These are phyloP conservation scores for Botrytis tulipae DNA, from an alignment of 2,329 filamentous ascomycete genomes.

Conservation along the genomic window DNA sequence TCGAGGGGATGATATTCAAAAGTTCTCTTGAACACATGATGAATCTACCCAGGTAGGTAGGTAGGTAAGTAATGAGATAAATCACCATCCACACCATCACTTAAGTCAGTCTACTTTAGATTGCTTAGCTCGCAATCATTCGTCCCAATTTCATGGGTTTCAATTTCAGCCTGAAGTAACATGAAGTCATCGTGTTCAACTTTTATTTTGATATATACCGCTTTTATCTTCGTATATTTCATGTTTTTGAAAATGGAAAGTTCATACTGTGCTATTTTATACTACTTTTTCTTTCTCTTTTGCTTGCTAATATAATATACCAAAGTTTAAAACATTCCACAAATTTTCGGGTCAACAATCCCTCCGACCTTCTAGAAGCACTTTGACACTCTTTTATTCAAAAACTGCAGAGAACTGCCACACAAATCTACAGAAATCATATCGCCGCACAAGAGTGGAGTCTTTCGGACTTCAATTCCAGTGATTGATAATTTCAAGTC, in stretches of 20 bases:
- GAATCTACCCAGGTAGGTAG: neutral
- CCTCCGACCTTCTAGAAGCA: neutral
- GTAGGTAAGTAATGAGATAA: too few relatives aligned
- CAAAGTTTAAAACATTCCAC: neutral
- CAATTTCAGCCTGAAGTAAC: neutral
- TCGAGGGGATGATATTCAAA: neutral
- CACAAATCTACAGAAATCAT: neutral
- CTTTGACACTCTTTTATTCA: neutral
- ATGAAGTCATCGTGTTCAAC: neutral
- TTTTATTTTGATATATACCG: neutral
- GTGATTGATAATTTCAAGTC: neutral
- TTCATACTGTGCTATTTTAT: neutral
- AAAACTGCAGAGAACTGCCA: neutral
- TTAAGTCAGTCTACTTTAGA: neutral
- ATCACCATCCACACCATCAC: neutral
- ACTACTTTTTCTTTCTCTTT: neutral
- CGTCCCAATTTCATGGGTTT: neutral
- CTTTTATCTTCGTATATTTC: neutral
- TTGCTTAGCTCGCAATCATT: neutral
- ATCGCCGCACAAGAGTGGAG: slow-evolving; percentile 9
- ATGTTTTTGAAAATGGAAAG: neutral
- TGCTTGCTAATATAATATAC: neutral
- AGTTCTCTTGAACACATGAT: slow-evolving; percentile 3
- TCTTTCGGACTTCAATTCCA: neutral
- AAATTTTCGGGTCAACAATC: neutral